Percentiles rank a stretch among this genome's conserved stretches.
Evolutionary conservation across 1,284 basidiomycete genomes (phyloP).

Genomic region (Pholiota adiposa): DNA sequence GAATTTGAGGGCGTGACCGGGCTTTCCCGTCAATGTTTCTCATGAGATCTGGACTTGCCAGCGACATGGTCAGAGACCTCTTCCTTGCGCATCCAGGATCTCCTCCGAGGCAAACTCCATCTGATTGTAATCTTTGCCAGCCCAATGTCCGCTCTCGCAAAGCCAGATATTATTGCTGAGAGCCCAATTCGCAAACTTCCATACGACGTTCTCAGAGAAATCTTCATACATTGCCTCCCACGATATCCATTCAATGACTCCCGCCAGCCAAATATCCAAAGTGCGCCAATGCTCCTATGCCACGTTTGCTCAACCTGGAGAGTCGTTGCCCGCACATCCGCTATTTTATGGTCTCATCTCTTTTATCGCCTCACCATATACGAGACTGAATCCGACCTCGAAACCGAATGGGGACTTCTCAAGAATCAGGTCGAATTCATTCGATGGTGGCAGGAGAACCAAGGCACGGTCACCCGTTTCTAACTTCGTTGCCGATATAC

Average conservation of each 20-base stretch:
- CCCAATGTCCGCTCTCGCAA: no score
- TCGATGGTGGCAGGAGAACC: neutral
- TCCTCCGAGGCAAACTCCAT: no score
- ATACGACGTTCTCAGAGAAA: neutral
- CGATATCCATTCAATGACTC: neutral
- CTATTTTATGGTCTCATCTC: neutral
- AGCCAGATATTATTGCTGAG: no score
- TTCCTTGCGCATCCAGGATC: no score
- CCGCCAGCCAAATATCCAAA: neutral
- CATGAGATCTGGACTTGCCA: no score
- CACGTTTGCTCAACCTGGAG: neutral
- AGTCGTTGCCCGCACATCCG: neutral
- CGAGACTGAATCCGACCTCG: neutral
- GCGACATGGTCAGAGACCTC: no score
- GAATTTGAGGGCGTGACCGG: no score
- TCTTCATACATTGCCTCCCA: neutral
- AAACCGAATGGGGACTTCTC: neutral
- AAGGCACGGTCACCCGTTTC: neutral
- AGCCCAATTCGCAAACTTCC: neutral
- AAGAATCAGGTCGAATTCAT: neutral
- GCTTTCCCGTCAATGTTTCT: no score
- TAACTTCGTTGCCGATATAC: neutral
- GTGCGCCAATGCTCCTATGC: neutral
- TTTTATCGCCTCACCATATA: neutral
- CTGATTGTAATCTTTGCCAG: no score